phyloP scores from a whole-genome alignment of 2,329 filamentous ascomycete genomes.

The Talaromyces sp. region DNA sequence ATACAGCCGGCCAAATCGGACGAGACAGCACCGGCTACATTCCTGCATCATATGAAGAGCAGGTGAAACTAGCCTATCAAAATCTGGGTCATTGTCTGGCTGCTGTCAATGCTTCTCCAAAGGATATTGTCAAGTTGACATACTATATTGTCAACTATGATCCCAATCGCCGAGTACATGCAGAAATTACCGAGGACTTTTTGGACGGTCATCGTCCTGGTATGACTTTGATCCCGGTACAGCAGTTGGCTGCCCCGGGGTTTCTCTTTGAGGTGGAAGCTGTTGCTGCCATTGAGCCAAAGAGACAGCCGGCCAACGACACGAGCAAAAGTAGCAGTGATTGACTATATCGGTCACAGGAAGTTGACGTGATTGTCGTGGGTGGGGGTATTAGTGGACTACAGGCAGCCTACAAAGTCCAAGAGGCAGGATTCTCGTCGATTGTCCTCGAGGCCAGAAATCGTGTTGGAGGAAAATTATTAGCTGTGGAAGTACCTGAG shows the following conservation, averaged over 20 bases:
- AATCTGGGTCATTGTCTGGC: constrained; percentile 1
- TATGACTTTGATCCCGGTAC: constrained; percentile 39
- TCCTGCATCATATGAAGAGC: background rate
- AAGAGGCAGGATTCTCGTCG: constrained; percentile 28
- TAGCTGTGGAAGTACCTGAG: constrained; percentile 25
- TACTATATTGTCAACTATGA: constrained; percentile 3
- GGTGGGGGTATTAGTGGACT: constrained; percentile 39
- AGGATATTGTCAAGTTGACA: constrained; percentile 4
- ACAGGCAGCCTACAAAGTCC: constrained; percentile 27
- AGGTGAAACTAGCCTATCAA: constrained; percentile 1
- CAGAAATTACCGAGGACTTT: constrained; percentile 18
- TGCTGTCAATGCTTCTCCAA: background rate
- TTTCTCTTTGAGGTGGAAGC: constrained; percentile 44
- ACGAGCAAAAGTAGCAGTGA: background rate
- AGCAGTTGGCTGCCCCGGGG: constrained; percentile 30
- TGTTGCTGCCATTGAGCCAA: background rate
- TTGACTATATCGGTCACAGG: background rate
- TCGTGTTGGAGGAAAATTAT: constrained; percentile 38
- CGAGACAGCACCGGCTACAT: background rate
- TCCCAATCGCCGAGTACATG: background rate
- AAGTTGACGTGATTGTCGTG: constrained; percentile 28
- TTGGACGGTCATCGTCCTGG: constrained; percentile 35
- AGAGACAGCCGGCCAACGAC: background rate
- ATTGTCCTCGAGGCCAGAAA: constrained; percentile 40
- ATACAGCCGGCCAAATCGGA: constrained; percentile 1